Conservation (phyloP, 2,329 filamentous ascomycete species). For the Fusarium sp. region DNA sequence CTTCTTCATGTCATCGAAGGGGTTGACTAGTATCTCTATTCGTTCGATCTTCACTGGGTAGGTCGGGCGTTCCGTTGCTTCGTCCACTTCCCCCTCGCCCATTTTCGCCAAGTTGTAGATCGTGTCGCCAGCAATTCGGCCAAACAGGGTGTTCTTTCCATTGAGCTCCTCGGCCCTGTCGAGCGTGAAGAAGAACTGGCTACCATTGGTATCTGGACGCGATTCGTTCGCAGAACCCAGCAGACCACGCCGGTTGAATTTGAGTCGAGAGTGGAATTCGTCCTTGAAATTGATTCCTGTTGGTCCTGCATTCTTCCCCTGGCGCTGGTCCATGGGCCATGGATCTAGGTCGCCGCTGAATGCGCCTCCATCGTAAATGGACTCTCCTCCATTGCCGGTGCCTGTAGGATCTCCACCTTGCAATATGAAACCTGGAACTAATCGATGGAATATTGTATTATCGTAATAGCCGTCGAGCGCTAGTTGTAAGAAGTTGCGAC, state of each 20-base stretch:
- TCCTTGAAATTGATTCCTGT: slow-evolving; percentile 75
- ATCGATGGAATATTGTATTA: slow-evolving; percentile 90
- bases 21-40: slow-evolving; percentile 81
- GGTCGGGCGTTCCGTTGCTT: slow-evolving; percentile 81
- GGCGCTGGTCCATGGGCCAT: slow-evolving; percentile 73
- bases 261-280: slow-evolving; percentile 91
- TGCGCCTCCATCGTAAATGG: slow-evolving; percentile 87
- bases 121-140: slow-evolving; percentile 89
- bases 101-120: slow-evolving; percentile 97
- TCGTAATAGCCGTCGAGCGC: slow-evolving; percentile 96
- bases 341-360: slow-evolving; percentile 78
- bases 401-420: slow-evolving; percentile 96
- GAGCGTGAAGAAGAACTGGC: slow-evolving; percentile 96
- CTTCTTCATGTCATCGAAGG: slow-evolving; percentile 83
- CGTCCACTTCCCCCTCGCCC: slow-evolving; percentile 84
- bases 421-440: slow-evolving; percentile 90
- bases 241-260: slow-evolving; percentile 90
- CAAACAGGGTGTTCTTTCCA: slow-evolving; percentile 93
- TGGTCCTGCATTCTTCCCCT: slow-evolving; percentile 68
- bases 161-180: slow-evolving; percentile 86
- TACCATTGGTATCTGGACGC: slow-evolving; percentile 81
- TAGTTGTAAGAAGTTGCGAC: slow-evolving; percentile 94
- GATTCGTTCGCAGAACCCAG: slow-evolving; percentile 97
- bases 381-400: slow-evolving; percentile 90
- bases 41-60: slow-evolving; percentile 84